phyloP scores from a whole-genome alignment of 2,329 filamentous ascomycete species.

The Periconia sp. region DNA sequence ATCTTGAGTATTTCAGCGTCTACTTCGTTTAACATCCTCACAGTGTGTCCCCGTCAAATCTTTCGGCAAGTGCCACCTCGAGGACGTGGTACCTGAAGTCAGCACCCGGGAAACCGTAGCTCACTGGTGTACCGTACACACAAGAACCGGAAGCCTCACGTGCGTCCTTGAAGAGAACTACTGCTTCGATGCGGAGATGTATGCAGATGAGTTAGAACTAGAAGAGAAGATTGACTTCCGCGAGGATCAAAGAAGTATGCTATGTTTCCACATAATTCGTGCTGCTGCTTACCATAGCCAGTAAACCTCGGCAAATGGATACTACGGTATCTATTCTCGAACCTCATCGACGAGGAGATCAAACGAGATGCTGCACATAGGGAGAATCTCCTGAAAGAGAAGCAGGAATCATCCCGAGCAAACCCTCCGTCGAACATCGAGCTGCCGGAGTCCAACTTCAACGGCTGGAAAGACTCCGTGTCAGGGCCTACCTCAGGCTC shows the following conservation, averaged over 20 bases:
- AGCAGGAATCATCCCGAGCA: constrained; percentile 61
- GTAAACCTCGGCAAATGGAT: constrained; percentile 98
- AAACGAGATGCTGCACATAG: constrained; percentile 77
- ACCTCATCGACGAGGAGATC: constrained; percentile 89
- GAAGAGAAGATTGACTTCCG: constrained; percentile 79
- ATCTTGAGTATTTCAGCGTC: background rate
- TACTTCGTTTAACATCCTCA: constrained; percentile 18
- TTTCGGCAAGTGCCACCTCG: constrained; percentile 93
- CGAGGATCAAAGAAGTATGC: constrained; percentile 90
- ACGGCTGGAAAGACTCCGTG: constrained; percentile 50
- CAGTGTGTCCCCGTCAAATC: constrained; percentile 85
- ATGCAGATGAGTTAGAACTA: constrained; percentile 84
- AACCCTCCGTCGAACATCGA: constrained; percentile 68
- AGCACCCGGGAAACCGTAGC: constrained; percentile 89
- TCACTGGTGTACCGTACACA: constrained; percentile 96
- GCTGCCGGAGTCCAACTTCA: constrained; percentile 55
- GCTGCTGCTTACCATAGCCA: constrained; percentile 42
- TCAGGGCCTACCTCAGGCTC: constrained; percentile 55
- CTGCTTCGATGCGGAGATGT: constrained; percentile 97
- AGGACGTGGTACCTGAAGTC: constrained; percentile 85
- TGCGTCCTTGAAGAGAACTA: constrained; percentile 93
- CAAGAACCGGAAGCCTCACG: constrained; percentile 87
- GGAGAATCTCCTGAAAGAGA: constrained; percentile 70
- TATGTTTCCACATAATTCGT: background rate
- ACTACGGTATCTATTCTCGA: constrained; percentile 86